Base-by-base conservation (phyloP, 495 filamentous ascomycete genomes). In the Talaromyces proteolyticus region DNA sequence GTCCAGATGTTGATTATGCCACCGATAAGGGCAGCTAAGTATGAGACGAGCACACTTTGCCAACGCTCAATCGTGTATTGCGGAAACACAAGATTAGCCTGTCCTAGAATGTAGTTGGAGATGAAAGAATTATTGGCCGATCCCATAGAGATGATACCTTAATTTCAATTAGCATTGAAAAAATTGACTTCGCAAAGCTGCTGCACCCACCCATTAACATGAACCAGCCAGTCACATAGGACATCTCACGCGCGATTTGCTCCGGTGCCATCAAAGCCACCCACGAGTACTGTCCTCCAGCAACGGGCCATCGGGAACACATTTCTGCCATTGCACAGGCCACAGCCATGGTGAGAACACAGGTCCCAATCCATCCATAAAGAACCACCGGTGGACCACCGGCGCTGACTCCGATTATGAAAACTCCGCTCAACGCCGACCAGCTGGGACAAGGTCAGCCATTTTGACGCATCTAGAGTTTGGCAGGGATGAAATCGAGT, bases 301-400 rank as follows among this genome's bases (percentile, higher is more conserved):
- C 72, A 14, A 77, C 70, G 0, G 76, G 76, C 53, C 72, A 79
- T 56, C 69, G 71, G 3, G 68, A 73, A 46, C 76, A 80, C 73
- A 78, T 81, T 54, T 80, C 77, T 12, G 78, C 77, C 76, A 82
- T 76, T 0, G 76, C 71, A 38, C 78, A 72, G 3, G 76, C 78
- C 20, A 82, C 77, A 14, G 74, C 68, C 4, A 81, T 53, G 3
- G 75, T 73, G 12, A 76, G 49, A 5, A 74, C 37, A 50, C 73
- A 74, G 18, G 80, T 68, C 12, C 66, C 77, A 18, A 82, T 62
- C 67, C 75, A 82, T 40, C 71, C 68, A 54, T 75, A 80, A 1
- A 82, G 64, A 73, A 82, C 80, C 10, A 82, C 75, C 0, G 77
- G 76, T 8, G 79, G 74, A 3, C 79, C 77, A 25, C 77, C 77